A percentile compares a stretch with the other conserved stretches of the same genome.
phyloP scores from a whole-genome alignment of 1,139 yeast species.

The Candida sanyaensis region DNA sequence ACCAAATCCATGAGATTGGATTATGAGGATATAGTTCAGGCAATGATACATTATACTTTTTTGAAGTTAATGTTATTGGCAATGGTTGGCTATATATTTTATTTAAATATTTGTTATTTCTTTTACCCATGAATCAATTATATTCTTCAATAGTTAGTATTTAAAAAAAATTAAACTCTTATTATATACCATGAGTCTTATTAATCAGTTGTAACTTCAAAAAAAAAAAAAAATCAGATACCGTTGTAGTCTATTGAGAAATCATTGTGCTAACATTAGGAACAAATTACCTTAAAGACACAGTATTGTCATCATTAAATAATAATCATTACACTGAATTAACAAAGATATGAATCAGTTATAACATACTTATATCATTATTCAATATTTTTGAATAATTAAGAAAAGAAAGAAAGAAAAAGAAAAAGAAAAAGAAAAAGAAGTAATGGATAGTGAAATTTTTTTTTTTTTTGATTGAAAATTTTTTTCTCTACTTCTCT shows the following conservation, averaged over 20 bases:
- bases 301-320: constrained; percentile 43
- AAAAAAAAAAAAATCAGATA: constrained; percentile 79
- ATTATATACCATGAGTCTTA: not conserved
- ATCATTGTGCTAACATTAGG: constrained; percentile 72
- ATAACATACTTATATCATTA: constrained; percentile 4
- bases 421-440: not conserved
- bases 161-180: constrained; percentile 3
- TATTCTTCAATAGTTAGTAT: constrained; percentile 16
- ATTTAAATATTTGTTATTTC: constrained; percentile 26
- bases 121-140: constrained; percentile 18
- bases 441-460: not conserved
- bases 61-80: constrained; percentile 47
- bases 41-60: constrained; percentile 31
- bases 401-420: not conserved
- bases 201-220: not conserved
- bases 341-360: not conserved
- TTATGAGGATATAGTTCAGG: constrained; percentile 56
- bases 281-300: constrained; percentile 49
- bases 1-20: constrained; percentile 60
- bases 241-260: constrained; percentile 99
- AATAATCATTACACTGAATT: constrained; percentile 8
- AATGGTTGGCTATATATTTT: constrained; percentile 43
- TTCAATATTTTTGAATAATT: not conserved
- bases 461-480: not conserved
- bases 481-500: constrained; percentile 1